Evolutionary conservation across 2,329 filamentous ascomycete genomes (phyloP), one percentile per base, ranked within the genome.

Genomic region (Colletotrichum cordylinicola): DNA sequence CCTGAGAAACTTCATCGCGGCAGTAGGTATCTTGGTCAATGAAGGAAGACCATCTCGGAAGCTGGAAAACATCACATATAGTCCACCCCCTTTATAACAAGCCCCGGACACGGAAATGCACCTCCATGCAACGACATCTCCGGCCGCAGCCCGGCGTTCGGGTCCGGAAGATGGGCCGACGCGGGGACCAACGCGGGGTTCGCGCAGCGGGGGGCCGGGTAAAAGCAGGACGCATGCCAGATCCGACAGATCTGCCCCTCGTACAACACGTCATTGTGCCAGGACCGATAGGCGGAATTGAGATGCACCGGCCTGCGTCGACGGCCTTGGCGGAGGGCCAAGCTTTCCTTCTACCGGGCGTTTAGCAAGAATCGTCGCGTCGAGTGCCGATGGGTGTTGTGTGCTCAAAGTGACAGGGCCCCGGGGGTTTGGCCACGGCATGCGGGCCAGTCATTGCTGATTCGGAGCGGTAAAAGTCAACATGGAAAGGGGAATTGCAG

Each of bases 231-330:
- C 39, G 67, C 55, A 37, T 43, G 33, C 48, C 37, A 62, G 67
- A 70, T 70, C 67, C 55, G 35, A 43, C n/a, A 16, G 43, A 60
- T 73, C 56, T 62, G 29, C 56, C 43, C 39, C 70, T 29, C 21
- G 61, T 18, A 18, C 37, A 55, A 55, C 61, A 71, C 67, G 67
- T 67, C 67, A 71, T 71, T 35, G 31, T 56, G 27, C 8, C 18
- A 16, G n/a, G 29, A 55, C 5, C 67, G 72, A 72, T 75, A 72
- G 72, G 72, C 72, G 68, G 68, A 75, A 72, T 58, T 72, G 61
- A 15, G 48, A 72, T 75, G 61, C 27, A 52, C 72, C 72, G 67
- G 8, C 27, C 10, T 65, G 29, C 43, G 58, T n/a, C 18, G 24
- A 21, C 12, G 15, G 43, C 16, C 67, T 60, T 66, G 67, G 72